Evolutionary conservation across 2,329 filamentous ascomycete species (phyloP), one percentile per base, ranked within the genome.

Genomic region (Aspergillus bombycis): DNA sequence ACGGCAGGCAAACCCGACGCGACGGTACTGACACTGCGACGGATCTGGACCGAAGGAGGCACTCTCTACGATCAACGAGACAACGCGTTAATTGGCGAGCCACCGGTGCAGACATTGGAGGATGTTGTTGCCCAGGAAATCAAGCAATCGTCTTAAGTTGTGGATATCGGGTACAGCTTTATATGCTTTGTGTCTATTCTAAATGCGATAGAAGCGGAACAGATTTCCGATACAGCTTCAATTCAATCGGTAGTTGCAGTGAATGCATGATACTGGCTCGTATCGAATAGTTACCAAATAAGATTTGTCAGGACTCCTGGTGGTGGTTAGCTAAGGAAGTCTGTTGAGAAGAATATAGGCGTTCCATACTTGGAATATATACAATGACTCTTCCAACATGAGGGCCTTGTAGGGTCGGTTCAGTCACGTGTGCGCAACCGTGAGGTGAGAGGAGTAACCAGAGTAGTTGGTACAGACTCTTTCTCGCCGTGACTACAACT

Each of bases 1-100:
- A 81, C 81, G 19, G 79, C 81, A 38, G 81, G 81, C 0, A 76
- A 81, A 54, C 82, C 87, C 0, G 64, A 72, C 21, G 88, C 88
- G 0, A 86, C 86, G 0, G 67, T 79, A 1, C 81, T 84, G 56
- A 92, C 90, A 0, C 77, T 93, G 67, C 80, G 88, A 53, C 80
- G 91, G 21, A 93, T 93, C 57, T 93, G 90, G 91, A 85, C 86
- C 0, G 86, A 91, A 70, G 91, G 91, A 0, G 88, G 88, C 1
- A 93, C 90, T 0, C 74, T 92, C 53, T 92, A 93, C 72, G 84
- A 87, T 1, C 85, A 86, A 75, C 85, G 88, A 60, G 89, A 91
- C 72, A 92, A 93, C 69, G 83, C 81, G 32, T 69, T 82, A 1
- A 82, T 92, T 59, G 86, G 82, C 8, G 81, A 81, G 4, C 82